Conservation (phyloP, 257 asterid species). For the Nicotiana attenuata region DNA sequence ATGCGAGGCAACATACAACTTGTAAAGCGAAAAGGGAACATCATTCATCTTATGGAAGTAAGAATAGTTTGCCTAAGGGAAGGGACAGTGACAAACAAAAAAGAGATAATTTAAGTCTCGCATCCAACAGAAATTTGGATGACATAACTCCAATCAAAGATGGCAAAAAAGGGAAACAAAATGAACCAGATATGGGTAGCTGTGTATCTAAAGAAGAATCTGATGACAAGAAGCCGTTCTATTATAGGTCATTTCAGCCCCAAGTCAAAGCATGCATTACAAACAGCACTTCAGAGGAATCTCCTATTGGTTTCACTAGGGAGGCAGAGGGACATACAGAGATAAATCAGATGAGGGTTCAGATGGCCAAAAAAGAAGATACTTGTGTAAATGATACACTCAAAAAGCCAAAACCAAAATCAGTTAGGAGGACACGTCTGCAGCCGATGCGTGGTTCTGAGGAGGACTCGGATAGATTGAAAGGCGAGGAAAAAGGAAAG, state of each 20-base stretch:
- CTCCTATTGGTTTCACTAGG: neutral
- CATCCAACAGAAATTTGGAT: neutral
- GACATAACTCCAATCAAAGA: neutral
- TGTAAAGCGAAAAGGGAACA: no score
- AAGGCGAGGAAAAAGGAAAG: neutral
- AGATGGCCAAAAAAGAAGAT: slow-evolving; percentile 7
- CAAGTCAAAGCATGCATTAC: slow-evolving; percentile 18
- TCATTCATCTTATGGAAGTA: no score
- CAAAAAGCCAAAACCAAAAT: slow-evolving; percentile 29
- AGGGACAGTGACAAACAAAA: neutral
- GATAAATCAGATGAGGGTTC: neutral
- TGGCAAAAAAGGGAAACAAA: neutral
- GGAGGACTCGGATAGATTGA: neutral
- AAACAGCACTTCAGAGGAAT: neutral
- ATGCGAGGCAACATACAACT: neutral
- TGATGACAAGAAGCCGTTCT: slow-evolving; percentile 15
- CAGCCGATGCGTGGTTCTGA: neutral
- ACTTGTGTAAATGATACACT: neutral
- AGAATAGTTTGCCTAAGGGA: no score
- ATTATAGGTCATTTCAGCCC: slow-evolving; percentile 31
- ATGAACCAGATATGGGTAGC: neutral
- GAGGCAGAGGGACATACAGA: neutral
- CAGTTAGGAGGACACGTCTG: slow-evolving; percentile 44
- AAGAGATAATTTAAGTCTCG: neutral
- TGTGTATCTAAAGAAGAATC: slow-evolving; percentile 23